phyloP scores from a whole-genome alignment of 768 basidiomycete species.

The Trametes cingulata region DNA sequence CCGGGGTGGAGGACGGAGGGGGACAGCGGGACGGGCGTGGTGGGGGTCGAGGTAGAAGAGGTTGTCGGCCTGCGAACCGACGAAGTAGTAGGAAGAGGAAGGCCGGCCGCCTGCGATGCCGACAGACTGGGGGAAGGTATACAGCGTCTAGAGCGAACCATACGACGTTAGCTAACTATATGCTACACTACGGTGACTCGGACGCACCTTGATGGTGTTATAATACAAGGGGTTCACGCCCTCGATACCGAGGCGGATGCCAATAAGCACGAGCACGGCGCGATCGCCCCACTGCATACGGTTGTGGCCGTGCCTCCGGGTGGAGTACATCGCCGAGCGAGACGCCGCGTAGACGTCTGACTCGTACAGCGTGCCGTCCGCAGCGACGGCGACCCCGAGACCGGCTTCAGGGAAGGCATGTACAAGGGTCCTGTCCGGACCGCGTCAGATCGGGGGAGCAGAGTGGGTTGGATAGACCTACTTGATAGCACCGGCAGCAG shows the following conservation, averaged over 20 bases:
- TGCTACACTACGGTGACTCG: constrained; percentile 10
- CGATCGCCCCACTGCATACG: constrained; percentile 68
- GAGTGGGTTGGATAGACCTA: constrained; percentile 32
- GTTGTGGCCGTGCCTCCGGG: constrained; percentile 17
- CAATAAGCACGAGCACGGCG: constrained; percentile 84
- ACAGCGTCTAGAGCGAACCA: constrained; percentile 58
- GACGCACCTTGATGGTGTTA: constrained; percentile 70
- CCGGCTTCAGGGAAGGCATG: constrained; percentile 78
- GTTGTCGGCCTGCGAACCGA: constrained; percentile 86
- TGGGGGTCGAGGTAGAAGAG: constrained; percentile 84
- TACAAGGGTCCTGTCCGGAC: constrained; percentile 61
- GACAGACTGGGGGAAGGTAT: constrained; percentile 92
- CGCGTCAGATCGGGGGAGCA: background rate
- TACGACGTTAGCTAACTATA: background rate
- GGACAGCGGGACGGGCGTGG: constrained; percentile 74
- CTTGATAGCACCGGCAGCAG: constrained; percentile 97
- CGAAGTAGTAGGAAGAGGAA: constrained; percentile 97
- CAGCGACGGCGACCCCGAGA: constrained; percentile 78
- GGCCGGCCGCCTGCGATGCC: constrained; percentile 97
- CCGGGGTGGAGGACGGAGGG: constrained; percentile 56
- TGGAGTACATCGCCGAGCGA: constrained; percentile 25
- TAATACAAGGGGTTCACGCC: constrained; percentile 96
- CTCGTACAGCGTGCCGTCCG: constrained; percentile 79
- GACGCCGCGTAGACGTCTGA: constrained; percentile 86
- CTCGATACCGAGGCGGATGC: constrained; percentile 85